These are phyloP conservation scores for Aureobasidium sp. DNA, from an alignment of 2,329 filamentous ascomycete genomes.

Conservation along the genomic window DNA sequence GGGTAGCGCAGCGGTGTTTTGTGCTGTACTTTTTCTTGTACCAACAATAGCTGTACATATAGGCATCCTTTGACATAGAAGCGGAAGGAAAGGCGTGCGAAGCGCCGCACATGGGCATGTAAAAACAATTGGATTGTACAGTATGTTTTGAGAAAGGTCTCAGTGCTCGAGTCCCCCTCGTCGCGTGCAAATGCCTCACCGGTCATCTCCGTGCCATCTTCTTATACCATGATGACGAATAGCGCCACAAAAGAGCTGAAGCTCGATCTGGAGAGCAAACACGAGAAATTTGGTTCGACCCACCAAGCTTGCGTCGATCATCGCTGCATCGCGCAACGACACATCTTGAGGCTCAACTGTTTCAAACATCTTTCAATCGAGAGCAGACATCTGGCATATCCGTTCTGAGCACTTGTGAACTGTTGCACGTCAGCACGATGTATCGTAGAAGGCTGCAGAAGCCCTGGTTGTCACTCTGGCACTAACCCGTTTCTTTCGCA, in stretches of 20 bases:
- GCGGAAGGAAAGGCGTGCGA: neutral
- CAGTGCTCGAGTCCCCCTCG: neutral
- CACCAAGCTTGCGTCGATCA: conserved; percentile 7
- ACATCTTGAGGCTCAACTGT: conserved; percentile 4
- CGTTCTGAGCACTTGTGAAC: neutral
- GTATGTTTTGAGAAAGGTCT: neutral
- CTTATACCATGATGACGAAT: neutral
- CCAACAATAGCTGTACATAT: conserved; percentile 9
- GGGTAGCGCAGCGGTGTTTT: neutral
- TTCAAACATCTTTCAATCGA: neutral
- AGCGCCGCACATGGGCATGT: neutral
- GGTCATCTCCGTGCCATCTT: neutral
- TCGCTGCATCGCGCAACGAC: neutral
- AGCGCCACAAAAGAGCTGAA: neutral
- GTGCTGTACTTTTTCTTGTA: neutral
- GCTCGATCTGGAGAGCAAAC: neutral
- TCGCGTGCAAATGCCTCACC: neutral
- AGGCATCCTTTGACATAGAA: conserved; percentile 2
- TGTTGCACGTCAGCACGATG: neutral
- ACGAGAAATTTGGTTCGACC: neutral
- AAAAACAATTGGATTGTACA: conserved; percentile 2
- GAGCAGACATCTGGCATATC: neutral
- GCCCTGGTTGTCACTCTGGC: neutral
- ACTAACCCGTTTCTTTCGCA: neutral
- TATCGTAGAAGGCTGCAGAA: conserved; percentile 3